These are phyloP conservation scores for Trichoderma asperelloides DNA, from an alignment of 495 filamentous ascomycete species.

Conservation along the genomic window DNA sequence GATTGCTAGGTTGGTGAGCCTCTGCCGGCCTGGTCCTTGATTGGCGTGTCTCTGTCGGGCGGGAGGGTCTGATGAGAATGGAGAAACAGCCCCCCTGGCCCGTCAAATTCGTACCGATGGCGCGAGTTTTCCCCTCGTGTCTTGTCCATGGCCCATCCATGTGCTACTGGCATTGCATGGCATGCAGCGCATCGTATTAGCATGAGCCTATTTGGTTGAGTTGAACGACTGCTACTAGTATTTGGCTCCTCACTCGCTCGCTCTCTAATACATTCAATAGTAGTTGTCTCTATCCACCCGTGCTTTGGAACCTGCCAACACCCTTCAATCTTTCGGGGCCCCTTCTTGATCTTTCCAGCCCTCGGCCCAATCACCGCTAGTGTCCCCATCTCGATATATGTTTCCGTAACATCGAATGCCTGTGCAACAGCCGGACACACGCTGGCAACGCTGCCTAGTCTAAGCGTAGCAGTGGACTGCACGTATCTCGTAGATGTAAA, in stretches of 20 bases:
- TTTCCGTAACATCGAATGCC: neutral
- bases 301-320: neutral
- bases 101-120: neutral
- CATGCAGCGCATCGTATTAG: neutral
- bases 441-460: neutral
- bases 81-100: neutral
- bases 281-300: neutral
- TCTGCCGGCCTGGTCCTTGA: neutral
- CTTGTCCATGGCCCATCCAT: neutral
- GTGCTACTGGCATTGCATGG: neutral
- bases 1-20: slow-evolving; percentile 1
- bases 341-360: neutral
- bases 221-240: neutral
- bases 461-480: neutral
- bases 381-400: neutral
- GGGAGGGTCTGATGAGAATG: neutral
- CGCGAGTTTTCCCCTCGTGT: neutral
- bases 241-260: neutral
- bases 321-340: neutral
- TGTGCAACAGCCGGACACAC: neutral
- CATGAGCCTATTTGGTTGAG: no score
- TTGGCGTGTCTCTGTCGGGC: neutral
- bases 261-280: no score
- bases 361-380: neutral
- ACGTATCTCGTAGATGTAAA: neutral